A percentile compares a stretch with the other conserved stretches of the same genome.
Evolutionary conservation across 805 yeast genomes (phyloP).

Genomic region (Saturnispora silvae): DNA sequence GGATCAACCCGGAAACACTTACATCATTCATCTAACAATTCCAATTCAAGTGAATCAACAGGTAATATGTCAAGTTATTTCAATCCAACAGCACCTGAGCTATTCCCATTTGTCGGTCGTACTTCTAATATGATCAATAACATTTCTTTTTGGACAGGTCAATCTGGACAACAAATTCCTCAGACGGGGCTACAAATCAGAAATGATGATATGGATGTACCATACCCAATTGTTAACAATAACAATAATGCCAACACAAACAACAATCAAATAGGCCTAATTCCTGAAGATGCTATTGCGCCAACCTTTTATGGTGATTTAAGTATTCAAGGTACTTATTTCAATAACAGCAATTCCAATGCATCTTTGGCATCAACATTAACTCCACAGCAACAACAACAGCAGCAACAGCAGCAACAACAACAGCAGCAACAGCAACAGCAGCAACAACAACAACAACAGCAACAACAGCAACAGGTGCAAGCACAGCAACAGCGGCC

Average conservation of each 20-base stretch:
- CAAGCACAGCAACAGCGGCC: too few species aligned
- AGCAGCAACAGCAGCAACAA: neutral
- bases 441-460: conserved; percentile 1
- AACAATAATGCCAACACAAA: too few species aligned
- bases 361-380: neutral
- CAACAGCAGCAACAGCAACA: conserved; percentile 2
- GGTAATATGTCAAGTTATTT: conserved; percentile 4
- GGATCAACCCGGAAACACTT: too few species aligned
- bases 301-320: neutral
- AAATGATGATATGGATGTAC: conserved; percentile 8
- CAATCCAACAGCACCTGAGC: conserved; percentile 16
- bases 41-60: conserved; percentile 6
- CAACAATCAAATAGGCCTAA: neutral
- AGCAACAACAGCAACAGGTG: too few species aligned
- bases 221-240: neutral
- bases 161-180: conserved; percentile 32
- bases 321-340: too few species aligned
- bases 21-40: neutral
- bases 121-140: conserved; percentile 52
- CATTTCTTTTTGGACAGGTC: conserved; percentile 51
- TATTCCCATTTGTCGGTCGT: conserved; percentile 32
- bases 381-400: neutral
- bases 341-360: neutral
- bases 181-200: conserved; percentile 26
- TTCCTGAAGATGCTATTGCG: neutral